Evolutionary conservation across 768 basidiomycete genomes (phyloP).

Genomic region (Boletus sensibilis): DNA sequence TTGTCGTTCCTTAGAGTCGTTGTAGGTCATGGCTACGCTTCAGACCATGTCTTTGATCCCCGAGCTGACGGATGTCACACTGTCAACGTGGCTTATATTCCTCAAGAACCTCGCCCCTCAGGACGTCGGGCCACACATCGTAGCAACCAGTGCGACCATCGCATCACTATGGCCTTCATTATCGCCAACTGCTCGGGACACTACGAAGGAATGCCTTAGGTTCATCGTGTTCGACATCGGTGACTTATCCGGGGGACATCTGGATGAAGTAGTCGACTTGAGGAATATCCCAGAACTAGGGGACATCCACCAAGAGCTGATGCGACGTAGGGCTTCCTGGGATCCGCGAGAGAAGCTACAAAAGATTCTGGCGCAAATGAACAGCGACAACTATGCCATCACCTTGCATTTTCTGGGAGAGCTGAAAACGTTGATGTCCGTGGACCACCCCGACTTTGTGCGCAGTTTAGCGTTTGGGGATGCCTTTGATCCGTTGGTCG

Average conservation of each 20-base stretch:
- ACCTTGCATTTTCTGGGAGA: conserved; percentile 73
- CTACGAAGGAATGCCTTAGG: conserved; percentile 60
- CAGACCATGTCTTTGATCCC: conserved; percentile 82
- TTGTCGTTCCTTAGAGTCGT: conserved; percentile 6
- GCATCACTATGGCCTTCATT: conserved; percentile 75
- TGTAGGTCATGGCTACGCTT: conserved; percentile 91
- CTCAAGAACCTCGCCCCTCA: conserved; percentile 59
- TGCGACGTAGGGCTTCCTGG: conserved; percentile 46
- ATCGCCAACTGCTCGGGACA: conserved; percentile 45
- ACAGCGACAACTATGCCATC: conserved; percentile 79
- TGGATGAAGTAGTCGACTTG: conserved; percentile 82
- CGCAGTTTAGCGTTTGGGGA: conserved; percentile 75
- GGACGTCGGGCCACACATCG: conserved; percentile 83
- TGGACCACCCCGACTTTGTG: conserved; percentile 51
- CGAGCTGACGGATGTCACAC: conserved; percentile 73
- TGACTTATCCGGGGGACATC: conserved; percentile 47
- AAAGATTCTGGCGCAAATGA: conserved; percentile 69
- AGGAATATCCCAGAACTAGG: conserved; percentile 65
- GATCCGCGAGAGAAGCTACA: conserved; percentile 54
- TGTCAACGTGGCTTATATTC: conserved; percentile 80
- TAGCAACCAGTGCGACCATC: conserved; percentile 83
- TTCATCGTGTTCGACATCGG: conserved; percentile 69
- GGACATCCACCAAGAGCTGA: conserved; percentile 42
- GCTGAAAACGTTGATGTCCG: conserved; percentile 62
- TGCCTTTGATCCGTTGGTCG: conserved; percentile 75